Base-by-base conservation (phyloP, 495 filamentous ascomycete species). In the Ascobolus immersus region DNA sequence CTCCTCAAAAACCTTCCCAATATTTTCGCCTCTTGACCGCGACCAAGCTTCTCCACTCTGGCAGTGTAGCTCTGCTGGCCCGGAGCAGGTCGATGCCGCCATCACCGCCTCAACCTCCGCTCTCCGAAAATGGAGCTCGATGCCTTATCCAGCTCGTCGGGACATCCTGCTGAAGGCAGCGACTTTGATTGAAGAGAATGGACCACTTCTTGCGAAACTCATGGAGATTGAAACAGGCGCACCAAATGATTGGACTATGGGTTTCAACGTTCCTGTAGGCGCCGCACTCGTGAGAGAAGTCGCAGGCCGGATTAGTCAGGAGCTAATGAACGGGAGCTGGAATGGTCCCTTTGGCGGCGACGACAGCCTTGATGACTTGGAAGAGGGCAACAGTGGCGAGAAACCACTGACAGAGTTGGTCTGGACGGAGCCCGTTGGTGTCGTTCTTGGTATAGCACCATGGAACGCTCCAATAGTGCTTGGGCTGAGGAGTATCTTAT, bases 391-490 rank as follows among this genome's bases (percentile, higher is more conserved):
- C 24, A 13, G 26, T 17, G 23, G 4, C 0, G 12, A 10, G 17
- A 11, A 27, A 42, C 37, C 32, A 5, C 22, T 38, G n/a, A 58
- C 60, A n/a, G 72, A 73, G 0, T 58, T 90, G 44, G 54, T 90
- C n/a, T 53, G 68, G 31, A 75, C 71, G 44, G 73, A 89, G 50
- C 80, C 80, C 4, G 79, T 68, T 42, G 80, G 80, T 13, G 78
- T 86, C 17, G 54, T 82, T 2, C 56, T 92, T 10, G 69, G 64
- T 19, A 78, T 89, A 52, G 79, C 77, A 13, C 79, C 82, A 19
- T 91, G 82, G 77, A 82, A 84, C 42, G 75, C 70, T 1, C 71
- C 77, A 6, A 69, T 67, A 39, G 69, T 79, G 41, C 59, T 84
- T 13, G 69, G 66, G 21, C 53, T 62, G 21, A 71, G 77, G 31